These are phyloP conservation scores for Astragalus membranaceus DNA, from an alignment of 306 rosid species.

Conservation along the genomic window DNA sequence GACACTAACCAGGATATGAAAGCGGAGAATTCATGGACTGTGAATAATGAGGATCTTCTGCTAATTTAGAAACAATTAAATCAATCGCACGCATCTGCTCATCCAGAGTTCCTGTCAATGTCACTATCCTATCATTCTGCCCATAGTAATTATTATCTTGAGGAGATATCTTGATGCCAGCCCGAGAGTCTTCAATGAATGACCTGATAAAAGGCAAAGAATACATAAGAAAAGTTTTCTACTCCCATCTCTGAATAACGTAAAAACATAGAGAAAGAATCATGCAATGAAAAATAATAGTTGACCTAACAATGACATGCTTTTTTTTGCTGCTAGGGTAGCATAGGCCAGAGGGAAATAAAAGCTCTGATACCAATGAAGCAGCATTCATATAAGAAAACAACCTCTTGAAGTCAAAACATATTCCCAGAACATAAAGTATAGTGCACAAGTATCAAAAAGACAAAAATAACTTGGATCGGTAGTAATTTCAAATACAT, in stretches of 20 bases:
- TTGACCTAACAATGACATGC: not conserved
- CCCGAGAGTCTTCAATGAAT: constrained; percentile 94
- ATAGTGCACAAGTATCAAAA: constrained; percentile 1
- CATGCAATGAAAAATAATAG: constrained; percentile 8
- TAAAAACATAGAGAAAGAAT: constrained; percentile 17
- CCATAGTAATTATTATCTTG: constrained; percentile 94
- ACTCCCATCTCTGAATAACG: not conserved
- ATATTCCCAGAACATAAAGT: constrained; percentile 11
- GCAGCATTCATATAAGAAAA: constrained; percentile 10
- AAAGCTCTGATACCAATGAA: constrained; percentile 17
- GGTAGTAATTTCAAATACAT: not conserved
- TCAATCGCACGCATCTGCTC: constrained; percentile 94
- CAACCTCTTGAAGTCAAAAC: not conserved
- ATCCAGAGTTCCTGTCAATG: constrained; percentile 82
- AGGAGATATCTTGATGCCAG: constrained; percentile 98
- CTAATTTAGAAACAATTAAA: constrained; percentile 75
- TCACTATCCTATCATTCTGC: constrained; percentile 90
- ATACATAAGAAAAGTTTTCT: constrained; percentile 20
- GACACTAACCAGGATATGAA: constrained; percentile 82
- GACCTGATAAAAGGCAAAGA: constrained; percentile 55
- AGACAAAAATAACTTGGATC: not conserved
- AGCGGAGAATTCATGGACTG: constrained; percentile 91
- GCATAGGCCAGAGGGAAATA: not conserved
- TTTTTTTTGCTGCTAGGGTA: not conserved
- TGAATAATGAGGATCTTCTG: constrained; percentile 89